Evolutionary conservation across 23 red algal genomes (phyloP), one percentile per base, ranked within the genome.

Genomic region (Gracilaria domingensis): DNA sequence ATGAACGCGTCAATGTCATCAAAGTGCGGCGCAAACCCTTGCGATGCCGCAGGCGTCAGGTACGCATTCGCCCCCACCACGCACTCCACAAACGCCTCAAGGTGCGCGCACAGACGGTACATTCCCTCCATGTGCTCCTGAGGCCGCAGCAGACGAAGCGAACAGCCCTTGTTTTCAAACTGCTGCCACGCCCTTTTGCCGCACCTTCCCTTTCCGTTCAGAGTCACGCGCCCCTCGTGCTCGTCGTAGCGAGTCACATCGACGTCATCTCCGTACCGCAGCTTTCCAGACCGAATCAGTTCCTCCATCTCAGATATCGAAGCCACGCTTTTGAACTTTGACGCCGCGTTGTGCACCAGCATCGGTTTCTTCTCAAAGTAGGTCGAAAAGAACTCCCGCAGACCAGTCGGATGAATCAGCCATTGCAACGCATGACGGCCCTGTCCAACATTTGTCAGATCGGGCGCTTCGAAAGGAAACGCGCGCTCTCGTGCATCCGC

Each of bases 1-100:
- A 95, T 64, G 64, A 95, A 95, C 55, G 93, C 93, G 48, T 95
- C 93, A 33, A 95, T 89, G 56, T 95, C 93, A 40, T 95, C 93
- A 65, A 78, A 95, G 55, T 95, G 93, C 33, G 93, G 93, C 71
- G 93, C 93, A 71, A 95, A 95, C 23, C 93, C 93, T 74, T 95
- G 93, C 20, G 75, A 50, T 1, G 45, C 39, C 0, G 77, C 30
- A 0, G 93, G 93, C n/a, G 93, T 95, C 36, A 95, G 39, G 42
- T 95, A 95, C 28, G 77, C 85, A 66, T 95, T 95, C 25, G 85
- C 93, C 6, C 93, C 93, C 1, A 95, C 85, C 71, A 82, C 67
- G 50, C 84, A 84, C 62, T 84, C 83, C 47, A 95, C 80, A 75
- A 89, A 84, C 7, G 42, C 80, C 78, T 95, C 93, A 7, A 95